A percentile compares a stretch with the other conserved stretches of the same genome.
phyloP scores from a whole-genome alignment of 257 asterid species.

The Solanum virginianum region DNA sequence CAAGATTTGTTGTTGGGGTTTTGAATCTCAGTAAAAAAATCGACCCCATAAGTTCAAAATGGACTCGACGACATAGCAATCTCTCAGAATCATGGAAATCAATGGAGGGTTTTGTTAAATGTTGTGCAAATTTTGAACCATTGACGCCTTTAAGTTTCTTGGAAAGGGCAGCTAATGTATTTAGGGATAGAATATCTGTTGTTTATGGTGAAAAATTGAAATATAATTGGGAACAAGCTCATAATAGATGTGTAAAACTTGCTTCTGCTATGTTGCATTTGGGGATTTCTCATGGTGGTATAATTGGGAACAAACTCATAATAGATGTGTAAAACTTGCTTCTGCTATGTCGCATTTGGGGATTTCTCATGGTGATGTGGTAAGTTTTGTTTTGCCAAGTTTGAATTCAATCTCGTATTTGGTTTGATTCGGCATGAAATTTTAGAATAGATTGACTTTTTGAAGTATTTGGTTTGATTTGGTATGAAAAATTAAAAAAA shows the following conservation, averaged over 20 bases:
- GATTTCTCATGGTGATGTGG: conserved; percentile 1
- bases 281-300: background rate
- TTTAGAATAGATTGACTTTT: too few species aligned
- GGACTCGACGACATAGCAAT: background rate
- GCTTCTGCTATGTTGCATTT: background rate
- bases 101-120: background rate
- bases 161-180: background rate
- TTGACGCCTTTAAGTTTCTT: background rate
- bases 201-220: background rate
- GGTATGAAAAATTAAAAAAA: accelerated
- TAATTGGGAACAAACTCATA: background rate
- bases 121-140: background rate
- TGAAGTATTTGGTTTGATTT: too few species aligned
- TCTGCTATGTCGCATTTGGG: background rate
- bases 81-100: background rate
- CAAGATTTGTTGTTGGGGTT: background rate
- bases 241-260: background rate
- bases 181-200: background rate
- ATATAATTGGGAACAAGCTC: background rate
- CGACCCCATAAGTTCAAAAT: background rate
- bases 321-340: background rate
- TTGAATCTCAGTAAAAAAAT: background rate
- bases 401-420: background rate
- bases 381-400: background rate
- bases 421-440: background rate